Percentiles rank a stretch among this genome's conserved stretches.
Evolutionary conservation across 2,329 filamentous ascomycete genomes (phyloP).

Genomic region (Zymoseptoria crescenta): DNA sequence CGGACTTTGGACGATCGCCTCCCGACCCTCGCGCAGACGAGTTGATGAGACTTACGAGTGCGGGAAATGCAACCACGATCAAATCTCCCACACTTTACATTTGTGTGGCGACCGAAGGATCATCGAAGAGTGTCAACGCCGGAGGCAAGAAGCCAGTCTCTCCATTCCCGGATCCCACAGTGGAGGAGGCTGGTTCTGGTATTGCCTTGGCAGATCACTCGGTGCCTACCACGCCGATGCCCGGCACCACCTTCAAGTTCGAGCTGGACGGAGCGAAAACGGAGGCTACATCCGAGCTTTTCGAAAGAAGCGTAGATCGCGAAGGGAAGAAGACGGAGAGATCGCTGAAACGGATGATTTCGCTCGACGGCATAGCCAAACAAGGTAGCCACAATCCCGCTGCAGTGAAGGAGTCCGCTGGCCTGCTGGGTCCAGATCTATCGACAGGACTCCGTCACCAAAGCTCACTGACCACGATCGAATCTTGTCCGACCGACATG

Average conservation of each 20-base stretch:
- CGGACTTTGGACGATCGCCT: slow-evolving; percentile 8
- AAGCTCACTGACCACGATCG: slow-evolving; percentile 3
- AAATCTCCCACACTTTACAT: slow-evolving; percentile 9
- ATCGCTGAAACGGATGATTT: slow-evolving; percentile 19
- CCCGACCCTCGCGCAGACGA: slow-evolving; percentile 4
- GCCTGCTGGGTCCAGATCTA: background rate
- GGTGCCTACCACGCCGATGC: slow-evolving; percentile 16
- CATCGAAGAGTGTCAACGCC: background rate
- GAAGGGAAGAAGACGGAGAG: slow-evolving; percentile 12
- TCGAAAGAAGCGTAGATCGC: slow-evolving; percentile 21
- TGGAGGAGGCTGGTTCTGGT: slow-evolving; percentile 10
- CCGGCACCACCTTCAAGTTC: slow-evolving; percentile 11
- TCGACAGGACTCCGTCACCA: background rate
- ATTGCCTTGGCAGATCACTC: slow-evolving; percentile 1
- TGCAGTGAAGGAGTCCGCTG: background rate
- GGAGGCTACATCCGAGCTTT: slow-evolving; percentile 13
- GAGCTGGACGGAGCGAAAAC: slow-evolving; percentile 19
- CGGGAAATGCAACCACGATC: slow-evolving; percentile 1
- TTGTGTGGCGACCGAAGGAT: slow-evolving; percentile 7
- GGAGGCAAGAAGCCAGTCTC: slow-evolving; percentile 4
- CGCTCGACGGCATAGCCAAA: slow-evolving; percentile 22
- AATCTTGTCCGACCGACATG: slow-evolving; percentile 11
- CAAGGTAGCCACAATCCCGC: slow-evolving; percentile 3
- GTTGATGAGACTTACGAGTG: slow-evolving; percentile 8
- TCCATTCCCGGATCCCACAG: background rate